phyloP scores from a whole-genome alignment of 225 moss, liverwort and hornwort genomes.

The Neckera pumila region DNA sequence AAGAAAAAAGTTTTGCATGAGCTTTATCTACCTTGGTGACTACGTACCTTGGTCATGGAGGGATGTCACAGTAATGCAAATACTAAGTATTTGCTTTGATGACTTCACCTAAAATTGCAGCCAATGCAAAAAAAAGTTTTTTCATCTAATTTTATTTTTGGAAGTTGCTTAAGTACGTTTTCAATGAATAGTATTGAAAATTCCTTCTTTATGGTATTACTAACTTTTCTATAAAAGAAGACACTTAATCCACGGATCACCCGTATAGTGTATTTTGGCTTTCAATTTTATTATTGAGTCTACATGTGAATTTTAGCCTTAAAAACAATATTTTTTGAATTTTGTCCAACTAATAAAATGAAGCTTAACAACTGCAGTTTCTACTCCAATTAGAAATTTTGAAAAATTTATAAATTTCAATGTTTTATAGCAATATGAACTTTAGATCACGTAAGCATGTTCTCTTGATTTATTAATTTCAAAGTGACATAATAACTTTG shows the following conservation, averaged over 20 bases:
- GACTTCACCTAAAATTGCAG: background rate
- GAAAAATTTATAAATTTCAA: background rate
- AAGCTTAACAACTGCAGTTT: accelerated
- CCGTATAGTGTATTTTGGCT: background rate
- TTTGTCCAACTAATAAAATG: background rate
- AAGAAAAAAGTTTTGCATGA: too few relatives aligned
- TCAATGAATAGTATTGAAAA: too few relatives aligned
- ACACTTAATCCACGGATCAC: background rate
- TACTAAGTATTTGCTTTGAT: background rate
- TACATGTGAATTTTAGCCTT: background rate
- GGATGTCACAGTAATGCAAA: too few relatives aligned
- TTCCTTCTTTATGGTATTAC: too few relatives aligned
- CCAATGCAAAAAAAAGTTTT: background rate
- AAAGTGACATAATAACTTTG: accelerated
- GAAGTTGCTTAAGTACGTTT: too few relatives aligned
- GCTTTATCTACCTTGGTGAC: too few relatives aligned
- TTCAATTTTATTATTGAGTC: background rate
- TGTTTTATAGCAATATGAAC: background rate
- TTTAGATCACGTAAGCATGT: accelerated
- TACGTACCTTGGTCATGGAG: too few relatives aligned
- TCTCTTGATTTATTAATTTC: background rate
- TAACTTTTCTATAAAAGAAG: too few relatives aligned
- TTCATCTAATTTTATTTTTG: background rate
- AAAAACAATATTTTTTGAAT: background rate
- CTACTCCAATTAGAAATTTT: too few relatives aligned